Conservation (phyloP, 257 asterid genomes). For the Lycium barbarum region DNA sequence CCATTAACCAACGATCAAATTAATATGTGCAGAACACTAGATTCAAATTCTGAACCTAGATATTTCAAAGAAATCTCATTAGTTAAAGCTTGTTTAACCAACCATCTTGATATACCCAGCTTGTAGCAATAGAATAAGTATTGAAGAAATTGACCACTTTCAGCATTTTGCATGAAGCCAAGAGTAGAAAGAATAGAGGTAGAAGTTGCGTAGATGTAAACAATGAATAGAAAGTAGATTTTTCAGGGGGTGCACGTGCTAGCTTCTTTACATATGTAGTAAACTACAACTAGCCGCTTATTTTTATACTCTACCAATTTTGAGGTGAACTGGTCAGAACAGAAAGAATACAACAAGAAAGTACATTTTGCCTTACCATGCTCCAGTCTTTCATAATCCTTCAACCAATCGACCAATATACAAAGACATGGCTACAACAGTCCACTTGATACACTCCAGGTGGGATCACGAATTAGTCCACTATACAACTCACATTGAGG, state of each 20-base stretch:
- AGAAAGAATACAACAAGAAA: not conserved
- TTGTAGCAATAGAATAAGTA: not conserved
- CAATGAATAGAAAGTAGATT: not conserved
- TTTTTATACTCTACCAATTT: slow-evolving; percentile 8
- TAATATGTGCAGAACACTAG: not conserved
- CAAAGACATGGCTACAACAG: slow-evolving; percentile 19
- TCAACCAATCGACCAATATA: slow-evolving; percentile 11
- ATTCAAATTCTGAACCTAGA: not conserved
- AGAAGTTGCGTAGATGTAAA: not conserved
- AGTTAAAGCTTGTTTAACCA: not conserved
- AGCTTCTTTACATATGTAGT: not conserved
- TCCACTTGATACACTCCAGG: slow-evolving; percentile 8
- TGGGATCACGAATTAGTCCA: not conserved
- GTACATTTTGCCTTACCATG: slow-evolving; percentile 8
- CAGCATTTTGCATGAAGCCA: not conserved
- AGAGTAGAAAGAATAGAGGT: not conserved
- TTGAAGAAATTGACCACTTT: not conserved
- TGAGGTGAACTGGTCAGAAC: not conserved
- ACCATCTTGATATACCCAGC: not conserved
- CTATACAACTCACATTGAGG: not conserved
- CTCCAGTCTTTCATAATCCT: not conserved
- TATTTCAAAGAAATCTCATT: not conserved
- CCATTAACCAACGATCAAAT: not conserved
- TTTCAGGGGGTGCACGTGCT: not conserved
- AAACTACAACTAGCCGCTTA: not conserved